Percentiles rank a stretch among this genome's conserved stretches.
These are phyloP conservation scores for Boechera retrofracta DNA, from an alignment of 345 rosid genomes.

Conservation along the genomic window DNA sequence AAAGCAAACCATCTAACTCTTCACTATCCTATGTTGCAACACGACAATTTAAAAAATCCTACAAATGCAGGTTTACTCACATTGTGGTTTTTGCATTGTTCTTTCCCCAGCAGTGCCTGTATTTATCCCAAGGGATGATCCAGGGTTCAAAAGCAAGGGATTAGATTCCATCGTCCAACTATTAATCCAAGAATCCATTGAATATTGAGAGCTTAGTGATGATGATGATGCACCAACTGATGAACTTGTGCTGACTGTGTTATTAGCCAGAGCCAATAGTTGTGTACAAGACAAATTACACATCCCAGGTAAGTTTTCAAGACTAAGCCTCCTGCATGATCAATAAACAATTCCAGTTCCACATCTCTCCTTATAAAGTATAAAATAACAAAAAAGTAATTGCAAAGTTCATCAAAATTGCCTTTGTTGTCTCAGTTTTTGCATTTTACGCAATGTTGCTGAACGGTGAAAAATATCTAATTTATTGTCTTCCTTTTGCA, in stretches of 20 bases:
- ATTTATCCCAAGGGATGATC: slow-evolving; percentile 14
- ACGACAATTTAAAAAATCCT: background rate
- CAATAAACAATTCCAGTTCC: background rate
- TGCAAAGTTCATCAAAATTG: slow-evolving; percentile 4
- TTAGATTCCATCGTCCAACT: slow-evolving; percentile 15
- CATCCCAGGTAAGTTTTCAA: slow-evolving; percentile 13
- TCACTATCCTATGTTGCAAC: background rate
- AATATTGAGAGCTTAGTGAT: background rate
- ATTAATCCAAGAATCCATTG: background rate
- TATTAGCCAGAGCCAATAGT: slow-evolving; percentile 30
- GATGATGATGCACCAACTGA: slow-evolving; percentile 20
- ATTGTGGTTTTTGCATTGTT: slow-evolving; percentile 19
- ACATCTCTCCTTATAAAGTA: slow-evolving; percentile 18
- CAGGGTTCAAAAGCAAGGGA: slow-evolving; percentile 1
- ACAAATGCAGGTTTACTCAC: slow-evolving; percentile 10
- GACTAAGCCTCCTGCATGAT: slow-evolving; percentile 22
- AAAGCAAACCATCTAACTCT: background rate
- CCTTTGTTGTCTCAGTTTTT: background rate
- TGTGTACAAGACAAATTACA: slow-evolving; percentile 23
- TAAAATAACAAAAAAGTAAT: background rate
- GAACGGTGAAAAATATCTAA: background rate
- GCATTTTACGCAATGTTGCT: slow-evolving; percentile 7
- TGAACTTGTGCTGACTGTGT: background rate
- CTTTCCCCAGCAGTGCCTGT: background rate
- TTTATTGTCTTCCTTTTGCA: slow-evolving; percentile 4